Evolutionary conservation across 352 stramenopile species (phyloP), one percentile per base, ranked within the genome.

Genomic region (Phytophthora tubulina): DNA sequence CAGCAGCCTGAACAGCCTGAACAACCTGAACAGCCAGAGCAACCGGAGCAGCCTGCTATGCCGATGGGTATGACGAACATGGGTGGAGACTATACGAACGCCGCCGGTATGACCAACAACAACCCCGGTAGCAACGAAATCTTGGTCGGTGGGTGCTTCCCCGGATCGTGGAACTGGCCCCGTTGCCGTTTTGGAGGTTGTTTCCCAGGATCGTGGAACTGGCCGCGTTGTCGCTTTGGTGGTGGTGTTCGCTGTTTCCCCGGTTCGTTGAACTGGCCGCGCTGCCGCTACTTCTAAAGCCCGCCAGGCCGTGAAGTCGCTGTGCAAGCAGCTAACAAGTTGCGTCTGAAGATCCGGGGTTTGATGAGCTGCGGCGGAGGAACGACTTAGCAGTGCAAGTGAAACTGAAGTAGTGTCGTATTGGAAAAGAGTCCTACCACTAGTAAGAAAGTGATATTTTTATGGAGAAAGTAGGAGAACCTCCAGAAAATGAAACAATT

Each of bases 121-220:
- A 57, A 53, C 5, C 14, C 35, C 3, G 64, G 49, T 13, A 54
- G n/a, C 39, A 50, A 51, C 27, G 62, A 75, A 41, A 56, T 59
- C 42, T 1, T 63, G 13, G 21, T 48, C 6, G 46, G 55, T 11
- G 8, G 36, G 3, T 75, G 67, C 33, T 67, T 53, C 46, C 67
- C 67, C 9, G 67, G 67, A 13, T 70, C 60, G 14, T 71, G 44
- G 60, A 65, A 66, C 38, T 75, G 67, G 67, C 67, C 67, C 2
- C 67, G 59, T 27, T 74, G 67, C 38, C 67, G 67, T 13, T 60
- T 50, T n/a, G 38, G 21, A 27, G 21, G 50, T 10, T 74, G 67
- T 13, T 55, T 67, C 9, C 67, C 61, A 5, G 57, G 65, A 8
- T 55, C 39, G 1, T 63, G 31, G 41, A 53, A 46, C n/a, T 75